Base-by-base conservation (phyloP, 1,284 basidiomycete species). In the Cryptococcus hybrid region DNA sequence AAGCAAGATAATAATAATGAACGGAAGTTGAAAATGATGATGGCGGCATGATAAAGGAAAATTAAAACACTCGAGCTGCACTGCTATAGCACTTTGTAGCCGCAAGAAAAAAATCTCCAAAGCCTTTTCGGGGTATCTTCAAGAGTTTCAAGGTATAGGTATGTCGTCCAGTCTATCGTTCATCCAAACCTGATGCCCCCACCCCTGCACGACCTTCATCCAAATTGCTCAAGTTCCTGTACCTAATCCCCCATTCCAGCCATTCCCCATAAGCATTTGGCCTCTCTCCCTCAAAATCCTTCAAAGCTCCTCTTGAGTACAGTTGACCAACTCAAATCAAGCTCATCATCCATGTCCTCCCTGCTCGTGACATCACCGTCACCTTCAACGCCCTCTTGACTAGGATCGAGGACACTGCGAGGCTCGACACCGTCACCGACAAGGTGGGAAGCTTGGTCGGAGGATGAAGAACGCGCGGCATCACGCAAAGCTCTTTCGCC, bases 191-290 rank as follows among this genome's bases (percentile, higher is more conserved):
- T 15, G 11, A 3, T 5, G 40, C 15, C 40, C 40, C n/a, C 40
- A 42, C 15, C 40, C 40, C 11, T 42, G 3, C 40, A 42, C 11
- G 12, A 15, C 40, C 40, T 42, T 42, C 40, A 11, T 11, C 40
- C 40, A 30, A 15, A 43, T 47, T 30, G 7, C 24, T 30, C 47
- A 30, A 13, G 30, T 47, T 35, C 13, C 7, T 12, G 34, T 47
- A 24, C 51, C 35, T 51, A 59, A 13, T 61, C 52, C 38, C 65
- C 79, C 80, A 80, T 51, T 73, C 62, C 50, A 81, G 63, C 78
- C 87, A 91, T 77, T 93, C 90, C 54, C 90, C 91, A 68, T 93
- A 95, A 88, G 92, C 89, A 75, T 92, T 94, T 12, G 92, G 90
- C 61, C 83, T 79, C 78, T 95, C 92, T 15, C 88, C 47, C 92